phyloP scores from a whole-genome alignment of 352 stramenopile genomes.

The Phytophthora constricta region DNA sequence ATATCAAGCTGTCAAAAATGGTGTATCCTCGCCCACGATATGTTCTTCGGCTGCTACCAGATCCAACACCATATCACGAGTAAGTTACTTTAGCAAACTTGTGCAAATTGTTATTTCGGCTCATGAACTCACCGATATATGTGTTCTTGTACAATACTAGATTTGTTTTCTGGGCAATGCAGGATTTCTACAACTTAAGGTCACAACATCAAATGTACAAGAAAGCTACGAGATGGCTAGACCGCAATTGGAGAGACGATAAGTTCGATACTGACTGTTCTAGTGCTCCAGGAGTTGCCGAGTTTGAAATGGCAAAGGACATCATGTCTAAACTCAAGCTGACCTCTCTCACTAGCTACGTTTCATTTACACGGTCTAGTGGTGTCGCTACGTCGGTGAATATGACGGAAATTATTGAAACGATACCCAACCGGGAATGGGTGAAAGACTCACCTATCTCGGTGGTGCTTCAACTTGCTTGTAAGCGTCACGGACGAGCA shows the following conservation, averaged over 20 bases:
- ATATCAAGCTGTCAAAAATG: not conserved
- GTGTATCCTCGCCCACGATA: constrained; percentile 2
- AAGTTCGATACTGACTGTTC: not conserved
- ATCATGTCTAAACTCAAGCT: too few species aligned
- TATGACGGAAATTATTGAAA: too few species aligned
- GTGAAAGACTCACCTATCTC: too few species aligned
- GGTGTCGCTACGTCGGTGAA: too few species aligned
- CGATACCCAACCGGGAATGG: too few species aligned
- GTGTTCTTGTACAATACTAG: not conserved
- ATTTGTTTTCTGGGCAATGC: constrained; percentile 1
- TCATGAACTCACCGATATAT: not conserved
- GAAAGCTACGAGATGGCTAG: not conserved
- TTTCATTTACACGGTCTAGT: too few species aligned
- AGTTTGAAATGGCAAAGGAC: too few species aligned
- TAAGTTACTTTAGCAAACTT: not conserved
- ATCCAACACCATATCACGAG: constrained; percentile 7
- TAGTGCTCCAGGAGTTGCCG: too few species aligned
- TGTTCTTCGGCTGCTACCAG: not conserved
- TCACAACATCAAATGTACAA: not conserved
- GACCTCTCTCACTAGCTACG: too few species aligned
- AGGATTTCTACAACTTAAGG: not conserved
- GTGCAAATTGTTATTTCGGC: not conserved
- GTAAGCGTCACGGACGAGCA: too few species aligned
- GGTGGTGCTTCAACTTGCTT: too few species aligned
- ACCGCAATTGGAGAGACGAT: not conserved